A percentile compares a stretch with the other conserved stretches of the same genome.
phyloP scores from a whole-genome alignment of 331 rosid species.

The Arachis monticola region DNA sequence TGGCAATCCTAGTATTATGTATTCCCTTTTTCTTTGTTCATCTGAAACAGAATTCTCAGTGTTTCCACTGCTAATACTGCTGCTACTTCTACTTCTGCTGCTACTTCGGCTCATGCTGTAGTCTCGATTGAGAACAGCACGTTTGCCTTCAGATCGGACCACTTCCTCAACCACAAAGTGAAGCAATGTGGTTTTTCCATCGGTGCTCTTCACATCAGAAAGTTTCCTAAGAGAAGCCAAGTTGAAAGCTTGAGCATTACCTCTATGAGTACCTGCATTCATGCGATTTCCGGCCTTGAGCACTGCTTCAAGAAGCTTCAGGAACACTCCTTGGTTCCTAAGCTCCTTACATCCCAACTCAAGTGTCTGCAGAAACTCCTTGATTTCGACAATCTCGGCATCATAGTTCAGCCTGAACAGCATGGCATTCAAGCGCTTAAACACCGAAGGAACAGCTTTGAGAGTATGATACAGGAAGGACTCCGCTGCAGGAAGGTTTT shows the following conservation, averaged over 20 bases:
- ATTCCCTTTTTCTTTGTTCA: slow-evolving; percentile 74
- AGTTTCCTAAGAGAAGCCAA: slow-evolving; percentile 83
- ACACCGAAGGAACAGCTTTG: slow-evolving; percentile 82
- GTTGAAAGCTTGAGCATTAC: slow-evolving; percentile 96
- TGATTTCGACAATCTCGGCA: slow-evolving; percentile 57
- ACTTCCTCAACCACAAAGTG: slow-evolving; percentile 97
- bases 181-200: slow-evolving; percentile 90
- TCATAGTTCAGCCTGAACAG: slow-evolving; percentile 70
- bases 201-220: slow-evolving; percentile 83
- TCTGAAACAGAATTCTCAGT: slow-evolving; percentile 41
- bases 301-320: slow-evolving; percentile 91
- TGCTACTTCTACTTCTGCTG: slow-evolving; percentile 41
- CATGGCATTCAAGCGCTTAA: slow-evolving; percentile 74
- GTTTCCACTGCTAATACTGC: slow-evolving; percentile 28
- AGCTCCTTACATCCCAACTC: slow-evolving; percentile 84
- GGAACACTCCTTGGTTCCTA: slow-evolving; percentile 70
- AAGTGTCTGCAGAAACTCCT: slow-evolving; percentile 64
- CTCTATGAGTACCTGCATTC: slow-evolving; percentile 95
- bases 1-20: slow-evolving; percentile 73
- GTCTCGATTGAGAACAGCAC: slow-evolving; percentile 63
- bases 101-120: slow-evolving; percentile 57
- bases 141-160: slow-evolving; percentile 87
- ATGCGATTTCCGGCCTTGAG: slow-evolving; percentile 95
- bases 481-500: slow-evolving; percentile 79
- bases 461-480: slow-evolving; percentile 71